A percentile compares a stretch with the other conserved stretches of the same genome.
phyloP scores from a whole-genome alignment of 768 basidiomycete species.

The Termitomyces sp. region DNA sequence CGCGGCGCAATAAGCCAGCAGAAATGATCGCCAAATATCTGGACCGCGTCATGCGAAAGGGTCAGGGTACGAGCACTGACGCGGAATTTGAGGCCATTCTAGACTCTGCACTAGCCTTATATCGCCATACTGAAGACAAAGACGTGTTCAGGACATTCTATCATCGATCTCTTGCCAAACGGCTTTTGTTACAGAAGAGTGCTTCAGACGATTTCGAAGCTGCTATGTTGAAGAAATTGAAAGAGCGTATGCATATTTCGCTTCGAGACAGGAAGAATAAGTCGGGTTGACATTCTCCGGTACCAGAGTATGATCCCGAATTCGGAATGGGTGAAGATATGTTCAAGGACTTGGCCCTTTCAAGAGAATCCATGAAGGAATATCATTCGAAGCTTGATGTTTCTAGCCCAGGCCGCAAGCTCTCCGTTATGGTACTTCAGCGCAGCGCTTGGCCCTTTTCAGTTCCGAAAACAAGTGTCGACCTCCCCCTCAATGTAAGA shows the following conservation, averaged over 20 bases:
- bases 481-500: conserved; percentile 49
- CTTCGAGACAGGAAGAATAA: neutral
- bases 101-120: conserved; percentile 65
- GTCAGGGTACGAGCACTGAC: conserved; percentile 67
- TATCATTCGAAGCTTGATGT: conserved; percentile 44
- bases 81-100: conserved; percentile 56
- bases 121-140: conserved; percentile 86
- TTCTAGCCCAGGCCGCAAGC: conserved; percentile 35
- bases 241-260: conserved; percentile 46
- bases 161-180: conserved; percentile 81
- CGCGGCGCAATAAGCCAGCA: conserved; percentile 75
- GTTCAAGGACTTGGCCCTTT: conserved; percentile 87
- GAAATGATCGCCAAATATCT: conserved; percentile 92
- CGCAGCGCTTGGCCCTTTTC: conserved; percentile 85
- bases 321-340: conserved; percentile 93
- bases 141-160: conserved; percentile 95
- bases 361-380: conserved; percentile 64
- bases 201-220: conserved; percentile 87
- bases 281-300: neutral
- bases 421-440: conserved; percentile 81
- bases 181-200: conserved; percentile 75
- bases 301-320: conserved; percentile 86
- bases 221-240: conserved; percentile 77
- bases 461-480: conserved; percentile 40
- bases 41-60: conserved; percentile 81